phyloP scores from a whole-genome alignment of 2,329 filamentous ascomycete genomes.

The Talaromyces sp. region DNA sequence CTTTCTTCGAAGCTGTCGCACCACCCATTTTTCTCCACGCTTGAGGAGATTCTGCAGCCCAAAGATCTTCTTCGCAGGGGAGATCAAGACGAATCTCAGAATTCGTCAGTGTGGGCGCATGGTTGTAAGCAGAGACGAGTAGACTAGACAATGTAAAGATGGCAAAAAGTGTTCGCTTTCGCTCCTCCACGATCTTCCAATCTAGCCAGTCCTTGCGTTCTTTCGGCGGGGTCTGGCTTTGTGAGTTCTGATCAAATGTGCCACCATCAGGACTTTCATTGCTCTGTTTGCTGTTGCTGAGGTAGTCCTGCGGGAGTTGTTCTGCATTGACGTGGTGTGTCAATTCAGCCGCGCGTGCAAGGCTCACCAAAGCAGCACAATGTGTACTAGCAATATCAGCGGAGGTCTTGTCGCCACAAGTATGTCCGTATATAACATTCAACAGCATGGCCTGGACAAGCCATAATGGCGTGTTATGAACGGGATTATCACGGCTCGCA shows the following conservation, averaged over 20 bases:
- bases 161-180: slow-evolving; percentile 86
- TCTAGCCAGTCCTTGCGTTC: slow-evolving; percentile 67
- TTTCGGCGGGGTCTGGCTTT: slow-evolving; percentile 28
- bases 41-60: slow-evolving; percentile 77
- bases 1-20: slow-evolving; percentile 65
- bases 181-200: slow-evolving; percentile 86
- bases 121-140: slow-evolving; percentile 88
- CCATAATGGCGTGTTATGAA: slow-evolving; percentile 81
- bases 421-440: slow-evolving; percentile 93
- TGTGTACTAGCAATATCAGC: slow-evolving; percentile 92
- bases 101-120: slow-evolving; percentile 85
- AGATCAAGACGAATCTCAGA: slow-evolving; percentile 87
- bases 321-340: slow-evolving; percentile 46
- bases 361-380: slow-evolving; percentile 82
- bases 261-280: slow-evolving; percentile 22
- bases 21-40: slow-evolving; percentile 78
- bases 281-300: slow-evolving; percentile 46
- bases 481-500: slow-evolving; percentile 56
- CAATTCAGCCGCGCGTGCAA: slow-evolving; percentile 84
- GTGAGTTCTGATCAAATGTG: slow-evolving; percentile 26
- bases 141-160: slow-evolving; percentile 91
- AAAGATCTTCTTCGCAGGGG: slow-evolving; percentile 90
- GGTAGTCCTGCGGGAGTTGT: slow-evolving; percentile 37
- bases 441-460: slow-evolving; percentile 95
- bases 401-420: slow-evolving; percentile 85